Evolutionary conservation across 352 stramenopile species (phyloP).

Genomic region (Pythium rishiriense): DNA sequence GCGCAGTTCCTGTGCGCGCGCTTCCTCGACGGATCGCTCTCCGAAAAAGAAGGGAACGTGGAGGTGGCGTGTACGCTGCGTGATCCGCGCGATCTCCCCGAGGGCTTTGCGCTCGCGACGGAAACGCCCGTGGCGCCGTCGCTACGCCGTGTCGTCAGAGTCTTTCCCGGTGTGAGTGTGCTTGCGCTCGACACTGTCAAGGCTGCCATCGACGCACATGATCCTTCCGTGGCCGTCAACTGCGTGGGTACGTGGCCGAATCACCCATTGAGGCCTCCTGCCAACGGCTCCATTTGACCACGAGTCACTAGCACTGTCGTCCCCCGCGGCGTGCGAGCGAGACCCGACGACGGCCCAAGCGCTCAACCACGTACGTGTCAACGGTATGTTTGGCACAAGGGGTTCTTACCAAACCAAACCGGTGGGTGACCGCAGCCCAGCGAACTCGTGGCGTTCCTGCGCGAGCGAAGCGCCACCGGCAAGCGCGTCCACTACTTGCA

Average conservation of each 20-base stretch:
- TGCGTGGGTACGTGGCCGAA: constrained; percentile 56
- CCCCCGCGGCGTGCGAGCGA: constrained; percentile 55
- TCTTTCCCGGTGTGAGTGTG: constrained; percentile 52
- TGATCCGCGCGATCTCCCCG: constrained; percentile 25
- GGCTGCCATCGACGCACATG: constrained; percentile 39
- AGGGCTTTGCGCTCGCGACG: constrained; percentile 28
- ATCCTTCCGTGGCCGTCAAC: constrained; percentile 51
- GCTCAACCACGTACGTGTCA: constrained; percentile 57
- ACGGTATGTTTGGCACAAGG: too few species aligned
- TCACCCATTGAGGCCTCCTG: too few species aligned
- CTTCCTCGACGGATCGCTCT: constrained; percentile 18
- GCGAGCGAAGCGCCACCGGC: constrained; percentile 12
- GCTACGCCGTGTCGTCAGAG: constrained; percentile 24
- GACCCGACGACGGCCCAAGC: constrained; percentile 32
- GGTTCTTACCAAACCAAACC: too few species aligned
- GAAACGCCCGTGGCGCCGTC: background rate
- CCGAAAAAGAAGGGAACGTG: background rate
- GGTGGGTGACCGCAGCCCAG: constrained; percentile 35
- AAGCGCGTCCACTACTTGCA: constrained; percentile 43
- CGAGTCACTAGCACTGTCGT: constrained; percentile 62
- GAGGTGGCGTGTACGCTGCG: constrained; percentile 46
- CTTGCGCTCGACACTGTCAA: constrained; percentile 29
- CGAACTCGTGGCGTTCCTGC: constrained; percentile 36
- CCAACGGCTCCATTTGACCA: background rate
- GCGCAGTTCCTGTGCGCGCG: constrained; percentile 58